These are phyloP conservation scores for Penicillium sp. DNA, from an alignment of 2,329 filamentous ascomycete genomes.

Conservation along the genomic window DNA sequence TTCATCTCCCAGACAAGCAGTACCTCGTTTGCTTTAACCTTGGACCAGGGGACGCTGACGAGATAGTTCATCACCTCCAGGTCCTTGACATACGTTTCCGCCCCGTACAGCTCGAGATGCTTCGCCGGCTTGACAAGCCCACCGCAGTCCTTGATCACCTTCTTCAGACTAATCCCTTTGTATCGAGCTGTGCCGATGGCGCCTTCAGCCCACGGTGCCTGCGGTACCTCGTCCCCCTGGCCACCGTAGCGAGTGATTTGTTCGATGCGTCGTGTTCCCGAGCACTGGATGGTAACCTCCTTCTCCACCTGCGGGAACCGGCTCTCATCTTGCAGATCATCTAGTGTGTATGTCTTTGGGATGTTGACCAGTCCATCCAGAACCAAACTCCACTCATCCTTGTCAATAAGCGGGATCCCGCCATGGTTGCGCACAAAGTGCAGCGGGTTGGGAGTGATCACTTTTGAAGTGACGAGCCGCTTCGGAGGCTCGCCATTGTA, in stretches of 20 bases:
- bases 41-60: slow-evolving; percentile 69
- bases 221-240: slow-evolving; percentile 66
- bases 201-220: slow-evolving; percentile 64
- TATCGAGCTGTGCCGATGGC: slow-evolving; percentile 70
- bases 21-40: slow-evolving; percentile 70
- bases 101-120: slow-evolving; percentile 71
- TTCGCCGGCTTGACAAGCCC: slow-evolving; percentile 61
- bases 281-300: slow-evolving; percentile 68
- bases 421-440: slow-evolving; percentile 76
- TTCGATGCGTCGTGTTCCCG: slow-evolving; percentile 70
- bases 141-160: slow-evolving; percentile 72
- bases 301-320: slow-evolving; percentile 54
- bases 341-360: slow-evolving; percentile 56
- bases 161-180: slow-evolving; percentile 69
- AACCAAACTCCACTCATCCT: slow-evolving; percentile 57
- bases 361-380: slow-evolving; percentile 66
- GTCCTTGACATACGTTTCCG: slow-evolving; percentile 75
- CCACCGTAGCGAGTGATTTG: slow-evolving; percentile 70
- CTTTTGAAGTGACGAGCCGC: slow-evolving; percentile 58
- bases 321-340: slow-evolving; percentile 66
- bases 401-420: slow-evolving; percentile 69
- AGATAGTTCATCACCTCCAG: slow-evolving; percentile 69
- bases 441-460: slow-evolving; percentile 65
- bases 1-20: slow-evolving; percentile 76
- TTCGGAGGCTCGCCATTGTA: slow-evolving; percentile 69